phyloP scores from a whole-genome alignment of 2,329 filamentous ascomycete genomes.

The Pseudocercospora musae region DNA sequence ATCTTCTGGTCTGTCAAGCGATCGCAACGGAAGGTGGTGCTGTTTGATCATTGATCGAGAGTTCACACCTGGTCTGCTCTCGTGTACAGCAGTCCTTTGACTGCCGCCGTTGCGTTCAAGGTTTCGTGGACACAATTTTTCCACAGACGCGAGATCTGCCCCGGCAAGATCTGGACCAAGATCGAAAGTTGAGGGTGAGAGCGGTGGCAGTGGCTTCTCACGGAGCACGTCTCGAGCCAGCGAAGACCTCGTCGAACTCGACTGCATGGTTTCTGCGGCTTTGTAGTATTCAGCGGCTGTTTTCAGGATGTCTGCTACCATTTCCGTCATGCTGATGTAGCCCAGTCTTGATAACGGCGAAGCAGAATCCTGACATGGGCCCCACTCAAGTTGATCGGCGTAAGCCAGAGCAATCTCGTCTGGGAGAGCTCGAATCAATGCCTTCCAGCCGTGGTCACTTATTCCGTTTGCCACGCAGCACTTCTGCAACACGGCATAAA shows the following conservation, averaged over 20 bases:
- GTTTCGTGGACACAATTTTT: no score
- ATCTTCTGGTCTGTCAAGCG: background rate
- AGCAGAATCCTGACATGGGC: background rate
- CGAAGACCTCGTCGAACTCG: background rate
- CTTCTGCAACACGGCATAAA: background rate
- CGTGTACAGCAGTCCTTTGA: no score
- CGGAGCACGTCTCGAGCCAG: background rate
- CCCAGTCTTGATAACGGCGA: constrained; percentile 4
- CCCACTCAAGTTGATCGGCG: constrained; percentile 10
- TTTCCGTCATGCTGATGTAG: constrained; percentile 1
- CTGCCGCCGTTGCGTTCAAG: no score
- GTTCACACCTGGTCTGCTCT: background rate
- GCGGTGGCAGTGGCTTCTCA: background rate
- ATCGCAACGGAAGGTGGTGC: background rate
- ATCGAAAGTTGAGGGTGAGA: background rate
- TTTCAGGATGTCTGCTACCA: background rate
- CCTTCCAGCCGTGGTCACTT: background rate
- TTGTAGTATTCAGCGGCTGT: background rate
- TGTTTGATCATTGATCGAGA: background rate
- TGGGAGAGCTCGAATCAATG: background rate
- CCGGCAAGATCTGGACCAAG: background rate
- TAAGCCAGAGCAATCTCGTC: background rate
- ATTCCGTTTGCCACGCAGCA: background rate
- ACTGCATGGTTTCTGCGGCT: background rate
- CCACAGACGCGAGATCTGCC: background rate